Evolutionary conservation across 805 yeast genomes (phyloP), one percentile per base, ranked within the genome.

Genomic region (Scheffersomyces spartinae): DNA sequence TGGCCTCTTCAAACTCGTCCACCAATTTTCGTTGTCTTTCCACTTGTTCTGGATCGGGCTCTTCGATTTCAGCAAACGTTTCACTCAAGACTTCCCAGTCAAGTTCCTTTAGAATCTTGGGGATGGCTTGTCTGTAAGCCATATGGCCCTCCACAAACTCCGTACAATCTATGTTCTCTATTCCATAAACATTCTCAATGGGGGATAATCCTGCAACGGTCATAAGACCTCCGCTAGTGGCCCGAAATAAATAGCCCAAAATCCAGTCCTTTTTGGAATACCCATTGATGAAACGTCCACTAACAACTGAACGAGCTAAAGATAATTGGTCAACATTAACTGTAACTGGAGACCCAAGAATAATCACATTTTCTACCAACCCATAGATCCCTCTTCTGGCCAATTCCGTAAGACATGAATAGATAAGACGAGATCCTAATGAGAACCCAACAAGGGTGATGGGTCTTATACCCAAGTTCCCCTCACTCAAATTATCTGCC

Each of bases 101-200:
- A 20, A 82, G 40, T 26, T 56, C 52, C 34, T 68, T 67, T 36
- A 91, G 47, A 22, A 91, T 62, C 39, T 71, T 72, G 1, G 99
- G 99, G 68, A 91, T 84, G 8, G 84, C 85, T 34, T 78, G 78
- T 56, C 98, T 78, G 53, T 91, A 91, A n/a, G 80, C 84, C 95
- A 91, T 83, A 56, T 91, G 98, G 1, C 98, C 98, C 32, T 80
- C 85, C 4, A 88, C 95, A 27, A 64, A 41, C 11, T 75, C 84
- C 0, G 97, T 81, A 42, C 94, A 83, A 44, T 91, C 93, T 34
- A 78, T 65, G 49, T 88, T 88, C 36, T 85, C 94, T 16, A 91
- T 61, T 0, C 77, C 81, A 13, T 68, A 62, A 12, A 71, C 55
- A 12, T 44, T 42, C 22, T 71, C 76, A 18, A 88, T 67, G 4